Conservation (phyloP, 176 grass and related monocot genomes). For the Thinopyrum elongatum region DNA sequence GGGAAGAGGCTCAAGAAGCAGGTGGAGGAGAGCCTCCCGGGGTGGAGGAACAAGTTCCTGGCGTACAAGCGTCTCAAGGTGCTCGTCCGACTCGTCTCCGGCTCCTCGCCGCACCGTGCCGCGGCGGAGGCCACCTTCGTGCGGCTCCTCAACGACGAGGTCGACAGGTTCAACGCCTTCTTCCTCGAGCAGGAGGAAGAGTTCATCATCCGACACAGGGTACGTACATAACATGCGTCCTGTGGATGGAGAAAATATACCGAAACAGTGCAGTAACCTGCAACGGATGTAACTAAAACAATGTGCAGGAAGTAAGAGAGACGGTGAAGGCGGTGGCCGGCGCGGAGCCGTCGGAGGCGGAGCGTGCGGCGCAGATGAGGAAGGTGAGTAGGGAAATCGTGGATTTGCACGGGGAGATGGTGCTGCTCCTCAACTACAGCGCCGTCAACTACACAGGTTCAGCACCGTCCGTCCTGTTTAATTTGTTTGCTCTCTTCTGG, state of each 20-base stretch:
- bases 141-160: conserved; percentile 53
- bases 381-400: conserved; percentile 63
- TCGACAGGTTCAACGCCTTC: conserved; percentile 83
- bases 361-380: conserved; percentile 25
- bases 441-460: conserved; percentile 76
- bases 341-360: not conserved
- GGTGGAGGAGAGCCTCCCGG: conserved; percentile 76
- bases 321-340: conserved; percentile 36
- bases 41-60: conserved; percentile 84
- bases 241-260: not conserved
- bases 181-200: conserved; percentile 88
- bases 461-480: too few relatives aligned
- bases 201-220: conserved; percentile 74
- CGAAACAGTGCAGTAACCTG: conserved; percentile 61
- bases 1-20: conserved; percentile 80
- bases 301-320: conserved; percentile 63
- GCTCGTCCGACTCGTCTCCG: conserved; percentile 33
- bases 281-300: conserved; percentile 27
- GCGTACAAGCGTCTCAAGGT: conserved; percentile 81
- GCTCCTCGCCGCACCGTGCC: not conserved
- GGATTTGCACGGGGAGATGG: conserved; percentile 77
- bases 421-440: conserved; percentile 81
- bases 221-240: conserved; percentile 35
- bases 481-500: not conserved
- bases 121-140: conserved; percentile 38